Conservation (phyloP, 208 protist species). For the Strigomonas oncopelti region DNA sequence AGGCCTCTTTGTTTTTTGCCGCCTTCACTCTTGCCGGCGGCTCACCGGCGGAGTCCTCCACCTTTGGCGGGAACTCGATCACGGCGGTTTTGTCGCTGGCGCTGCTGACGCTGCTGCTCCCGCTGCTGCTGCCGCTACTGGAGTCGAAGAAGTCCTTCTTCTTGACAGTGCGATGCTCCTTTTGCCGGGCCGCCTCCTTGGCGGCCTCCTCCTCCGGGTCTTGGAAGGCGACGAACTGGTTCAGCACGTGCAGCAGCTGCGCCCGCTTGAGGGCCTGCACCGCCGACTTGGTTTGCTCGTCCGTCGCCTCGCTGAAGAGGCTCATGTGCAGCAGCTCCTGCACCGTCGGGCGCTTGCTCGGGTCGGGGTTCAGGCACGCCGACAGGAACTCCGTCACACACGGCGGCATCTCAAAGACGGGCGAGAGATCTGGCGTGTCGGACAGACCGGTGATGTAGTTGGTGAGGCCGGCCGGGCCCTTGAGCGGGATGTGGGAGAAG, state of each 20-base stretch:
- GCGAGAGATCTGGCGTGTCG: slow-evolving; percentile 81
- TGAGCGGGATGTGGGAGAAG: slow-evolving; percentile 76
- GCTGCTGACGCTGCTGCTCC: slow-evolving; percentile 7
- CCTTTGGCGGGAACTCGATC: background rate
- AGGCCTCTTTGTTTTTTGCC: background rate
- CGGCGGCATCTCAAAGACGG: slow-evolving; percentile 65
- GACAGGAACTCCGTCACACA: slow-evolving; percentile 78
- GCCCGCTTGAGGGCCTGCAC: slow-evolving; percentile 69
- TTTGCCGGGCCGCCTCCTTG: slow-evolving; percentile 15
- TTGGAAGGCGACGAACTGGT: slow-evolving; percentile 84
- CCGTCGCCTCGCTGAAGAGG: slow-evolving; percentile 65
- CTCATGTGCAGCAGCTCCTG: slow-evolving; percentile 71
- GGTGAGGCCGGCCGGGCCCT: slow-evolving; percentile 66
- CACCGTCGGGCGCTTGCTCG: slow-evolving; percentile 59
- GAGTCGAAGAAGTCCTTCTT: slow-evolving; percentile 23
- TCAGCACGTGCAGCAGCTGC: slow-evolving; percentile 80
- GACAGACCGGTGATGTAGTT: slow-evolving; percentile 75
- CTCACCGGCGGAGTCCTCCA: background rate
- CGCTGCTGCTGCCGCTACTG: slow-evolving; percentile 2
- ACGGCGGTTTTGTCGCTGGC: background rate
- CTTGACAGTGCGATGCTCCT: background rate
- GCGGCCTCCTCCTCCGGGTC: slow-evolving; percentile 41
- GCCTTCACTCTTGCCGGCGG: too few relatives aligned
- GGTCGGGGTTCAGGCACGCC: slow-evolving; percentile 75
- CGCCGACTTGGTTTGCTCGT: slow-evolving; percentile 68